Evolutionary conservation across 192 early-diverging fungal species (phyloP), one percentile per base, ranked within the genome.

Genomic region (Coemansia sp.): DNA sequence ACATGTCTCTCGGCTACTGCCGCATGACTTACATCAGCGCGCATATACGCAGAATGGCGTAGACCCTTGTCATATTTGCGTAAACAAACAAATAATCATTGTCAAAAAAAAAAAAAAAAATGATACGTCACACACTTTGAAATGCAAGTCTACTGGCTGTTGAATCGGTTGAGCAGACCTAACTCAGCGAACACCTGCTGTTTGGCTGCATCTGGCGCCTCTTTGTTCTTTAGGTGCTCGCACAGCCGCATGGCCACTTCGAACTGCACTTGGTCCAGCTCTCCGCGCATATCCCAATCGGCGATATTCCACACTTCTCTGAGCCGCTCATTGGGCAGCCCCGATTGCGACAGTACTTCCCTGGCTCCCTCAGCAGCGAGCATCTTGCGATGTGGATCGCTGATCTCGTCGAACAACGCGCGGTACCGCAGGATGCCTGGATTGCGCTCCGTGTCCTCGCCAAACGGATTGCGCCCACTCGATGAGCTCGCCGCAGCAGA

Each of bases 211-310:
- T 72, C 81, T 9, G 75, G 58, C 37, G 69, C 62, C 76, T 72
- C 73, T 0, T 70, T 63, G 44, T 69, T 75, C 37, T 69, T 70
- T 11, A 83, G 69, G 6, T 53, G 81, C 69, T 78, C 76, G 63
- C 81, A 83, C 23, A 93, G 66, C 68, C 91, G 89, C 92, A 95
- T 92, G 1, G 91, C 91, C 3, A 93, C 91, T 37, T 89, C 84
- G 74, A 94, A 95, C 80, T 95, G 90, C 62, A 94, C 93, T 45
- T 85, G 63, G 59, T 94, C 92, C 69, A 95, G 76, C 58, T 92
- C 92, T n/a, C 94, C 94, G 64, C 91, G 88, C 21, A 73, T 68
- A 63, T 91, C 90, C 91, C 92, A 93, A 64, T 95, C 92, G 19
- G 91, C 85, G 32, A 90, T 68, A 44, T 82, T 73, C 92, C 93